phyloP scores from a whole-genome alignment of 2,329 filamentous ascomycete species.

The Hortaea werneckii region DNA sequence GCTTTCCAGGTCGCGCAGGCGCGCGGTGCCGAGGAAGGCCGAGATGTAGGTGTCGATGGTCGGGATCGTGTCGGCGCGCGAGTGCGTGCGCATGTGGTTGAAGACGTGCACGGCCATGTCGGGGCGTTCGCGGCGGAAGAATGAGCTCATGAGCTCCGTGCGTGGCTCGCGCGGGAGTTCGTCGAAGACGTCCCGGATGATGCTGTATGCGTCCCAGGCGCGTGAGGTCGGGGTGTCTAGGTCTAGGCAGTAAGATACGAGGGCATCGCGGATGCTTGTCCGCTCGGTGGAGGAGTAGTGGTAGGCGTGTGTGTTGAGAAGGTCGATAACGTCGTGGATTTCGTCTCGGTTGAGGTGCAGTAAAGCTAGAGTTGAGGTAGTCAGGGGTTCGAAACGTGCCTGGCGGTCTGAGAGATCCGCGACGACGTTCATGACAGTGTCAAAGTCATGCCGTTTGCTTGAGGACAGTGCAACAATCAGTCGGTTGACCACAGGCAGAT shows the following conservation, averaged over 20 bases:
- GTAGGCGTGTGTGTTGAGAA: conserved; percentile 65
- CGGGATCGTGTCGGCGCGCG: conserved; percentile 53
- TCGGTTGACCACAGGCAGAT: conserved; percentile 56
- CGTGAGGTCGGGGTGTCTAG: conserved; percentile 51
- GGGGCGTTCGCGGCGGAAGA: conserved; percentile 66
- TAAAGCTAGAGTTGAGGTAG: conserved; percentile 61
- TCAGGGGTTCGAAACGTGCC: conserved; percentile 60
- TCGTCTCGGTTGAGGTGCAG: conserved; percentile 68
- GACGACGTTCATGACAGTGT: conserved; percentile 60
- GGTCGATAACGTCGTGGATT: conserved; percentile 67
- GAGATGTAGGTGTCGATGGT: conserved; percentile 63
- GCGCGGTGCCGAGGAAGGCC: conserved; percentile 61
- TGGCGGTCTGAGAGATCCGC: conserved; percentile 62
- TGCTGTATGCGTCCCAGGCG: conserved; percentile 50
- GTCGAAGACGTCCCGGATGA: conserved; percentile 48
- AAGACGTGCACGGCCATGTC: conserved; percentile 85
- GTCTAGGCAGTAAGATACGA: conserved; percentile 61
- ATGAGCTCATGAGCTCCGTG: conserved; percentile 65
- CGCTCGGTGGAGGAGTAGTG: conserved; percentile 63
- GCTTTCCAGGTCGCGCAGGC: conserved; percentile 39
- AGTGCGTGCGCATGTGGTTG: conserved; percentile 81
- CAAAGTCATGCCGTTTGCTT: conserved; percentile 52
- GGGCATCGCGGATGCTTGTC: conserved; percentile 51
- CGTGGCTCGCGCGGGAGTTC: conserved; percentile 57
- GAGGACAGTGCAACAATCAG: conserved; percentile 61